Evolutionary conservation across 495 filamentous ascomycete genomes (phyloP), one percentile per base, ranked within the genome.

Genomic region (Evernia prunastri): DNA sequence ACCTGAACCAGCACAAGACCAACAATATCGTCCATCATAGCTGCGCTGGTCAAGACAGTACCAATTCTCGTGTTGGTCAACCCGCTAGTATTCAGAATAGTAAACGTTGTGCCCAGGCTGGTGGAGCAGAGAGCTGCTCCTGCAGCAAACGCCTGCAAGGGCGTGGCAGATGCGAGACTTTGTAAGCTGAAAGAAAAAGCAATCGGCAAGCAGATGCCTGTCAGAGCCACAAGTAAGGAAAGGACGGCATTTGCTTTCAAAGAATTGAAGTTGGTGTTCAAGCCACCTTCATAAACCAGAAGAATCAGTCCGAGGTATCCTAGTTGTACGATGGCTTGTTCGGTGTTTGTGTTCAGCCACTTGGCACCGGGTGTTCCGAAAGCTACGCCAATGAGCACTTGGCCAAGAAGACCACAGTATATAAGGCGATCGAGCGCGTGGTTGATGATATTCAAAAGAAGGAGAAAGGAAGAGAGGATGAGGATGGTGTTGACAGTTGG

Each of bases 1-100:
- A 90, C 78, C 67, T 89, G 84, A 25, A 91, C 85, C 81, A 93
- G 87, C 2, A 94, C 82, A n/a, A 94, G 73, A 0, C 90, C 89
- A 20, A 89, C 80, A 2, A 94, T 87, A 75, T 93, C 90, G 72
- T 94, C 90, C 68, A 96, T 80, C 81, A 94, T 88, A 25, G 89
- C 91, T 5, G 88, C 89, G 61, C 83, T 85, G 13, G 81, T 80
- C 1, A 91, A 80, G 0, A 94, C 86, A 0, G 82, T 81, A 0
- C 90, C 90, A 3, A 92, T 73, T 5, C 87, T 79, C 3, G 86
- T 89, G 5, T 77, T 71, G 27, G 78, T 76, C 17, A 88, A 75
- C 11, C 76, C 79, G 1, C 79, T 81, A 43, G 84, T 81, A 17
- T 76, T 76, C 0, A 96, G 78, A 36, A 94, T 83, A 4, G 87